Evolutionary conservation across 2,329 filamentous ascomycete genomes (phyloP).

Genomic region (Malbranchea cinnamomea): DNA sequence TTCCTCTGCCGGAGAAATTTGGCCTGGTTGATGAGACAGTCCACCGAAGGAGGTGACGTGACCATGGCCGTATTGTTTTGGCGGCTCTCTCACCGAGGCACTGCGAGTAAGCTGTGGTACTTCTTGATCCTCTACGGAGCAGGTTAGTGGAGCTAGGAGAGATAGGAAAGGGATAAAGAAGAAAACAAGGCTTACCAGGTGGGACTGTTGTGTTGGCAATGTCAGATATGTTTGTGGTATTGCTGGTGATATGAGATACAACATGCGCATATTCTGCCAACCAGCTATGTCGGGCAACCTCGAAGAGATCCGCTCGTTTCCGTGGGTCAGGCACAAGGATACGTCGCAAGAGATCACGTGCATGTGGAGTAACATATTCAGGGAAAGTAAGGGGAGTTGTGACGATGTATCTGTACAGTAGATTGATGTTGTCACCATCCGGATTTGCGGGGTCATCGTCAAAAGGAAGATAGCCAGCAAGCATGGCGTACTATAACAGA

Average conservation of each 20-base stretch:
- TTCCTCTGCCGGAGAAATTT: slow-evolving; percentile 52
- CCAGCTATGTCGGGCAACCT: slow-evolving; percentile 96
- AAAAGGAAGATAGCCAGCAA: slow-evolving; percentile 92
- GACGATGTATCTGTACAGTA: slow-evolving; percentile 98
- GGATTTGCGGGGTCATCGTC: slow-evolving; percentile 97
- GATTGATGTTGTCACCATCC: slow-evolving; percentile 97
- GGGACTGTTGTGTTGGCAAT: slow-evolving; percentile 66
- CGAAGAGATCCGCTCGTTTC: slow-evolving; percentile 88
- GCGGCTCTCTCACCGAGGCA: slow-evolving; percentile 77
- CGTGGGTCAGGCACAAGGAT: slow-evolving; percentile 92
- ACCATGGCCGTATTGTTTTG: slow-evolving; percentile 40
- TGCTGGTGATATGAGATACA: slow-evolving; percentile 93
- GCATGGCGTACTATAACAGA: slow-evolving; percentile 76
- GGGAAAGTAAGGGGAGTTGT: slow-evolving; percentile 94
- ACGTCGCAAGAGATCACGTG: slow-evolving; percentile 75
- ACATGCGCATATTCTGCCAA: slow-evolving; percentile 93
- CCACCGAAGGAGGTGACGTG: slow-evolving; percentile 33
- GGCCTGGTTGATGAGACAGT: slow-evolving; percentile 57
- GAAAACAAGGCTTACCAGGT: slow-evolving; percentile 30
- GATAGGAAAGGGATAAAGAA: slow-evolving; percentile 5
- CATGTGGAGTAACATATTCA: slow-evolving; percentile 96
- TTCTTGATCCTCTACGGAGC: slow-evolving; percentile 36
- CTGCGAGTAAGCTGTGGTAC: slow-evolving; percentile 58
- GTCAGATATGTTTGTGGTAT: slow-evolving; percentile 72
- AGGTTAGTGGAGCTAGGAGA: slow-evolving; percentile 1